Conservation (phyloP, 2,329 filamentous ascomycete species). For the Conoideocrella luteorostrata region DNA sequence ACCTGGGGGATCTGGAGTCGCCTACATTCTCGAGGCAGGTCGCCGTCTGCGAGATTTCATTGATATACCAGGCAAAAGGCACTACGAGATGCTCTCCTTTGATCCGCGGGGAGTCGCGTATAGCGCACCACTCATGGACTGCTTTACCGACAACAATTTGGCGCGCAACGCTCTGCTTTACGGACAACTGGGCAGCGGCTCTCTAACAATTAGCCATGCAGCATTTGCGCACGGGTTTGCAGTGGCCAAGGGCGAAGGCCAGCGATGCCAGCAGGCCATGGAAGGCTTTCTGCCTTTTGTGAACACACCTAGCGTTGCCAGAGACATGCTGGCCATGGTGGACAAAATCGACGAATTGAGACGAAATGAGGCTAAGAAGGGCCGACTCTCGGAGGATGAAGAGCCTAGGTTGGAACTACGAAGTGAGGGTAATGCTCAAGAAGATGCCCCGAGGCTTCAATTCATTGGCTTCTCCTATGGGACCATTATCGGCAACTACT, state of each 20-base stretch:
- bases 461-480: slow-evolving; percentile 46
- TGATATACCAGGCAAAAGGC: slow-evolving; percentile 21
- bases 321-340: slow-evolving; percentile 38
- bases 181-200: too few relatives aligned
- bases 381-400: background rate
- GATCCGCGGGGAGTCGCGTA: slow-evolving; percentile 36
- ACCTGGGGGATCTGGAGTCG: slow-evolving; percentile 35
- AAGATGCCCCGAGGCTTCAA: slow-evolving; percentile 25
- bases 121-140: slow-evolving; percentile 31
- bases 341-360: slow-evolving; percentile 31
- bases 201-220: slow-evolving; percentile 20
- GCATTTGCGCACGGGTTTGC: slow-evolving; percentile 21
- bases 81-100: slow-evolving; percentile 38
- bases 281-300: slow-evolving; percentile 26
- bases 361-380: slow-evolving; percentile 8
- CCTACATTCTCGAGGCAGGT: slow-evolving; percentile 18
- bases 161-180: too few relatives aligned
- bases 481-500: slow-evolving; percentile 27
- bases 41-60: slow-evolving; percentile 19
- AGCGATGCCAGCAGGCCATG: slow-evolving; percentile 20
- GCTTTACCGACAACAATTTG: slow-evolving; percentile 27
- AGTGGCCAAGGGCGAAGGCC: slow-evolving; percentile 17
- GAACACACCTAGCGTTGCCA: slow-evolving; percentile 31
- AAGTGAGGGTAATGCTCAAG: slow-evolving; percentile 4
- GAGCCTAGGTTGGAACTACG: background rate